These are phyloP conservation scores for Taphrina flavorubra DNA, from an alignment of 1,139 yeast genomes.

Conservation along the genomic window DNA sequence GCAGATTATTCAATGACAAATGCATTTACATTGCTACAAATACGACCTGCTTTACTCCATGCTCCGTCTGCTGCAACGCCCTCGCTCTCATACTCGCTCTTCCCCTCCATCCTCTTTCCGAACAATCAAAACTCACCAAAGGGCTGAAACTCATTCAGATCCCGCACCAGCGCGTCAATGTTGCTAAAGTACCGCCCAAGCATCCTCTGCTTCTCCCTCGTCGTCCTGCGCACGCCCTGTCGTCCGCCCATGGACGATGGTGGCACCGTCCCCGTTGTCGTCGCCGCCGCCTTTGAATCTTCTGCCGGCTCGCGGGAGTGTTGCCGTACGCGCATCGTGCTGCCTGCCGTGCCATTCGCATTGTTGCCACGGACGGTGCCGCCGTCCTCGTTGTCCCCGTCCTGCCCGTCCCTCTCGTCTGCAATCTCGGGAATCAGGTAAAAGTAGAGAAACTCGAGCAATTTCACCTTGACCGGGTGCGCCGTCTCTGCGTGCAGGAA, in stretches of 20 bases:
- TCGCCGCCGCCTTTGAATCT: slow-evolving; percentile 25
- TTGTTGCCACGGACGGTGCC: neutral
- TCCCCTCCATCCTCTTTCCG: no score
- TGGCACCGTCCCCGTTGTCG: no score
- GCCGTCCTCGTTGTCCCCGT: neutral
- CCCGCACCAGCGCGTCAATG: slow-evolving; percentile 58
- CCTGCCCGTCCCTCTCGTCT: slow-evolving; percentile 42
- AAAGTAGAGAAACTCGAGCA: slow-evolving; percentile 73
- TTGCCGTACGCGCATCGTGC: slow-evolving; percentile 6
- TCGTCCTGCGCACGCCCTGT: slow-evolving; percentile 49
- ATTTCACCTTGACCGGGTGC: slow-evolving; percentile 60
- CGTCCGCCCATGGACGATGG: slow-evolving; percentile 44
- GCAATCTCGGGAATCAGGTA: slow-evolving; percentile 69
- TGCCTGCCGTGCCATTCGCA: slow-evolving; percentile 4
- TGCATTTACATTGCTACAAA: no score
- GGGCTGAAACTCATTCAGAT: slow-evolving; percentile 57
- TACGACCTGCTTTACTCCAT: no score
- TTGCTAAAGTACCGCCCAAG: slow-evolving; percentile 59
- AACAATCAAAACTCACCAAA: slow-evolving; percentile 55
- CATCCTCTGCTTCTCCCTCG: slow-evolving; percentile 62
- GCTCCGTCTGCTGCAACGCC: no score
- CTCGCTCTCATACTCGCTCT: no score
- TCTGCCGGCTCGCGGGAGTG: slow-evolving; percentile 25
- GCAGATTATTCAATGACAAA: no score
- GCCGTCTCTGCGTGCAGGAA: slow-evolving; percentile 48